phyloP scores from a whole-genome alignment of 2,329 filamentous ascomycete genomes.

The Cladophialophora immunda region DNA sequence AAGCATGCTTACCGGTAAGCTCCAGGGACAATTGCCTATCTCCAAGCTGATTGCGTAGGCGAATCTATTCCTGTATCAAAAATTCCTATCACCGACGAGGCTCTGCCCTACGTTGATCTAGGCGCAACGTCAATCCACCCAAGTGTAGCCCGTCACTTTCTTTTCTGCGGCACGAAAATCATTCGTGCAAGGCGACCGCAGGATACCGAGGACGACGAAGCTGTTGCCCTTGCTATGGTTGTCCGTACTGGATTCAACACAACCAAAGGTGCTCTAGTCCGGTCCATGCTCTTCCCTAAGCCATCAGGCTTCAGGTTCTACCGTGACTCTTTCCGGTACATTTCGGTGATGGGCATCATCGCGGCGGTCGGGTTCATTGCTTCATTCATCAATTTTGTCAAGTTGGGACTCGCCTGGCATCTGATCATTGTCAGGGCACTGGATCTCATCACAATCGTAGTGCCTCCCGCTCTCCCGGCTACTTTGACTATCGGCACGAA shows the following conservation, averaged over 20 bases:
- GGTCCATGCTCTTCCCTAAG: slow-evolving; percentile 98
- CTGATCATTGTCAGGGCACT: slow-evolving; percentile 90
- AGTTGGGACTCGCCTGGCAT: slow-evolving; percentile 83
- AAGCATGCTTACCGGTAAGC: slow-evolving; percentile 86
- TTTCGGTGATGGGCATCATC: slow-evolving; percentile 91
- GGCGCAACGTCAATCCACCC: slow-evolving; percentile 83
- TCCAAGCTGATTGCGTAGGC: slow-evolving; percentile 55
- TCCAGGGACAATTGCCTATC: neutral
- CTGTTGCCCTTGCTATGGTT: slow-evolving; percentile 88
- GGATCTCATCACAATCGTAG: slow-evolving; percentile 96
- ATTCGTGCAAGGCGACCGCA: slow-evolving; percentile 89
- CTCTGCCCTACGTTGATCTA: slow-evolving; percentile 78
- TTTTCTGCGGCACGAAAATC: slow-evolving; percentile 96
- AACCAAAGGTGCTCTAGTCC: slow-evolving; percentile 92
- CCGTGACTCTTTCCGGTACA: slow-evolving; percentile 95
- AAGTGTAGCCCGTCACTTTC: slow-evolving; percentile 84
- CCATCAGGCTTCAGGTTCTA: slow-evolving; percentile 99
- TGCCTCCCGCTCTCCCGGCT: slow-evolving; percentile 91
- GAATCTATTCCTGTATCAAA: slow-evolving; percentile 98
- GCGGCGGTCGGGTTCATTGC: slow-evolving; percentile 87
- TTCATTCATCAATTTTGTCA: slow-evolving; percentile 92
- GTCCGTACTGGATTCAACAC: slow-evolving; percentile 96
- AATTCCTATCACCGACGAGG: slow-evolving; percentile 80
- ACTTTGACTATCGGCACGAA: slow-evolving; percentile 96
- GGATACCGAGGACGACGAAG: slow-evolving; percentile 84